Conservation (phyloP, 192 early-diverging fungal species). For the Oehlia diaphana region DNA sequence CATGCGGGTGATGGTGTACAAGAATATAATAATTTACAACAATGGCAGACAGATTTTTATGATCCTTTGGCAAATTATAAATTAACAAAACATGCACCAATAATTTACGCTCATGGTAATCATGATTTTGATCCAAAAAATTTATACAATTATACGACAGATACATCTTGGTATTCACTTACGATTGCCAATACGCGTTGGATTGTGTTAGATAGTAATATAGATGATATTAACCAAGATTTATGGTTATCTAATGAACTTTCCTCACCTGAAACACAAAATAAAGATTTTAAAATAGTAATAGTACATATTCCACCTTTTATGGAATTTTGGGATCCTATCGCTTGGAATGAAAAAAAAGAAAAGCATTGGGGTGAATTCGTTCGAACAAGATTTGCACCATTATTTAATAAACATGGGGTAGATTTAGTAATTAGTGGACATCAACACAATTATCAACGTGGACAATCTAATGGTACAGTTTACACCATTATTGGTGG, state of each 20-base stretch:
- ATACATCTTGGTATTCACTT: conserved; percentile 56
- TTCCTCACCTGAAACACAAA: conserved; percentile 48
- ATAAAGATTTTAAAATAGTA: conserved; percentile 62
- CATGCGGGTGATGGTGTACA: conserved; percentile 76
- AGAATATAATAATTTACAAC: conserved; percentile 50
- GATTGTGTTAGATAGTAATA: conserved; percentile 69
- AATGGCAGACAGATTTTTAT: conserved; percentile 73
- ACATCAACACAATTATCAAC: conserved; percentile 79
- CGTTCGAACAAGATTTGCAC: conserved; percentile 62
- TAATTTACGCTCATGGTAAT: conserved; percentile 75
- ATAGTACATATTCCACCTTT: conserved; percentile 75
- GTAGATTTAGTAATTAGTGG: conserved; percentile 78
- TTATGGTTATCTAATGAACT: conserved; percentile 63
- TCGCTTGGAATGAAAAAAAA: conserved; percentile 62
- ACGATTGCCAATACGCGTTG: conserved; percentile 62
- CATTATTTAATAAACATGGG: conserved; percentile 60
- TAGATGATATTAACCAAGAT: conserved; percentile 60
- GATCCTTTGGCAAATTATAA: conserved; percentile 59
- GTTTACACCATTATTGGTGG: conserved; percentile 75
- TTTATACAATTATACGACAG: conserved; percentile 51
- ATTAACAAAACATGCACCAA: conserved; percentile 56
- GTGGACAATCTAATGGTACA: conserved; percentile 52
- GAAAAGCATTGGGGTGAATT: conserved; percentile 74
- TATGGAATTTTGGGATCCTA: conserved; percentile 74
- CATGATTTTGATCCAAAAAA: conserved; percentile 66